Evolutionary conservation across 805 yeast species (phyloP), one percentile per base, ranked within the genome.

Genomic region (Sungouiozyma ichnusensis): DNA sequence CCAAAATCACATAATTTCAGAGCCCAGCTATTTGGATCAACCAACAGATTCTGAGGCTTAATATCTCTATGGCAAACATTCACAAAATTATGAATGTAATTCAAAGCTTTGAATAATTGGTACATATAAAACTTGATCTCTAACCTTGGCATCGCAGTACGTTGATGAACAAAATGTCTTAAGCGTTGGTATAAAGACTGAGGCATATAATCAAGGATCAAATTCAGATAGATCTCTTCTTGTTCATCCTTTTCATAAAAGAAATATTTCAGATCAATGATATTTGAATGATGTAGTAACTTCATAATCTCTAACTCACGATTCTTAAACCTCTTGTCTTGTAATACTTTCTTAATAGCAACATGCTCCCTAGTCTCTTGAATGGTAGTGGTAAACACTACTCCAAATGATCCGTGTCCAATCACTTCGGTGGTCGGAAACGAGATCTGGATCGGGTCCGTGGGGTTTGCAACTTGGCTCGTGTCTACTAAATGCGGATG

Each of bases 331-430:
- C 97, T 70, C 58, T 81, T 85, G 65, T 92, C 99, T 61, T 92
- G 97, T 19, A 90, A 71, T n/a, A 92, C 99, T 52, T 94, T 76
- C 64, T 92, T 92, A 58, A 92, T 86, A 39, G 98, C 98, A 16
- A 90, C 94, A 35, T 78, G 74, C 53, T 80, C 84, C 46, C 82
- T 78, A 17, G 82, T 72, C 15, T 90, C 87, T 46, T 75, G 57
- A 33, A 92, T 69, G 45, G 76, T 78, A 5, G 95, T 86, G 51
- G 85, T 92, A 60, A 86, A 87, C n/a, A 92, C 98, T 29, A 87
- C 88, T 2, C 98, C 98, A 67, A 92, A 92, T n/a, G 97, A 88
- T 9, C 98, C 98, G 63, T 85, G 94, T n/a, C 98, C 98, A 35
- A 90, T 92, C 73, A 88, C 87, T 51, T 85, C 82, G 34, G 85